Percentiles rank a stretch among this genome's conserved stretches.
Evolutionary conservation across 768 basidiomycete genomes (phyloP).

Genomic region (Crucibulum laeve): DNA sequence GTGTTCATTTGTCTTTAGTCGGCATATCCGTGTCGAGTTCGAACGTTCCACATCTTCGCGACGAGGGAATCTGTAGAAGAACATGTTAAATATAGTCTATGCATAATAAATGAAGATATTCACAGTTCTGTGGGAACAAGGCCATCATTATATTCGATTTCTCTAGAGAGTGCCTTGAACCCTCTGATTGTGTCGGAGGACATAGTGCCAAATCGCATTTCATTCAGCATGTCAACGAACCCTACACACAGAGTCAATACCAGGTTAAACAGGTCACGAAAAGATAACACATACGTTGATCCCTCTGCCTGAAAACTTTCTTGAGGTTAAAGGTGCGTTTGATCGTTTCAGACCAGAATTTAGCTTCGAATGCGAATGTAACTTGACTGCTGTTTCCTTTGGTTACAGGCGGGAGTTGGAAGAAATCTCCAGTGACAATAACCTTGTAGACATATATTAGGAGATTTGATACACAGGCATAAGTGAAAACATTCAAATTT

Average conservation of each 20-base stretch:
- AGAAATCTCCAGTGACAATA: slow-evolving; percentile 95
- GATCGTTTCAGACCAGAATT: slow-evolving; percentile 69
- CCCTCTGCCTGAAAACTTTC: slow-evolving; percentile 92
- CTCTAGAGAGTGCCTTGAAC: slow-evolving; percentile 68
- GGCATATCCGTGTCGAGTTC: slow-evolving; percentile 65
- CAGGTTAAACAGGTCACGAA: slow-evolving; percentile 2
- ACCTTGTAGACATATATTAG: slow-evolving; percentile 38
- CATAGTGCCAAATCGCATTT: slow-evolving; percentile 90
- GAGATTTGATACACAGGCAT: background rate
- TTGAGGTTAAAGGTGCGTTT: slow-evolving; percentile 87
- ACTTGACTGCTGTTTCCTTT: slow-evolving; percentile 53
- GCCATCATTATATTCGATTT: slow-evolving; percentile 75
- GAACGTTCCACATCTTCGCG: slow-evolving; percentile 89
- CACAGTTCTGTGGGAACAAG: slow-evolving; percentile 90
- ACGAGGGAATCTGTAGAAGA: slow-evolving; percentile 68
- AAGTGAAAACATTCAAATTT: background rate
- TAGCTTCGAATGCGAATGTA: slow-evolving; percentile 92
- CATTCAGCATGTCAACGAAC: slow-evolving; percentile 95
- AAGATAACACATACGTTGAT: slow-evolving; percentile 58
- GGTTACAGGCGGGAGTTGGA: slow-evolving; percentile 91
- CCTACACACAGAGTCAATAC: slow-evolving; percentile 34
- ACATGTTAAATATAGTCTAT: slow-evolving; percentile 1
- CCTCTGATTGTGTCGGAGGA: slow-evolving; percentile 57
- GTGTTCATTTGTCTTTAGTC: slow-evolving; percentile 48
- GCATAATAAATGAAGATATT: slow-evolving; percentile 15